Evolutionary conservation across 441 rosid genomes (phyloP), one percentile per base, ranked within the genome.

Genomic region (Biscutella laevigata): DNA sequence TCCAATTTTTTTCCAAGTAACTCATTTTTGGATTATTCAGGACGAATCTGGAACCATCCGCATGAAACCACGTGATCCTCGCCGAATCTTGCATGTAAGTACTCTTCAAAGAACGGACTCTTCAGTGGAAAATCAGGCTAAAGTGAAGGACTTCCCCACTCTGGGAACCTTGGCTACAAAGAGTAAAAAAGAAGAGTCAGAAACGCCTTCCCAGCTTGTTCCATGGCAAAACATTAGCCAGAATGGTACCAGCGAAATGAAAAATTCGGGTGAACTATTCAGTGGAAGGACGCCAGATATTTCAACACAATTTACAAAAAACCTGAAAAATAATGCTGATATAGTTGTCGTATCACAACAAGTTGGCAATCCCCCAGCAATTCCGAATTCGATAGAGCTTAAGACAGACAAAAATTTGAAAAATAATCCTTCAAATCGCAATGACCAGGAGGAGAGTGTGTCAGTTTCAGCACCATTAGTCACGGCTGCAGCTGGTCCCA

Each of bases 1-100:
- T 49, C 13, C 19, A n/a, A 4, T 4, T 25, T 49, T 21, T 8
- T 15, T 56, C 17, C 12, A 56, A 21, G 2, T 47, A 63, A 48
- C 58, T 41, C 35, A 25, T 40, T 36, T 52, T 49, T 53, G 41
- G 38, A 25, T 20, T 14, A 24, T 69, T 54, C 76, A 88, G 95
- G 92, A 82, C 37, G 88, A 88, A 36, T 22, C 73, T 26, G 84
- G 71, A 53, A 84, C 76, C 73, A 74, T 81, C 51, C 80, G 94
- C 48, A 86, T 92, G 99, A 92, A 92, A 74, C 85, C 95, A 38
- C 90, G 97, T 48, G 99, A 92, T 60, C 99, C 99, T 66, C 92
- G 99, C 17, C 95, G 99, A 40, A 57, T 78, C 40, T 81, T 68
- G 43, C 95, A 84, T 61, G 81, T 74, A 27, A 73, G 69, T 62